Percentiles rank a stretch among this genome's conserved stretches.
Evolutionary conservation across 805 yeast genomes (phyloP).

Genomic region (Kluyveromyces siamensis): DNA sequence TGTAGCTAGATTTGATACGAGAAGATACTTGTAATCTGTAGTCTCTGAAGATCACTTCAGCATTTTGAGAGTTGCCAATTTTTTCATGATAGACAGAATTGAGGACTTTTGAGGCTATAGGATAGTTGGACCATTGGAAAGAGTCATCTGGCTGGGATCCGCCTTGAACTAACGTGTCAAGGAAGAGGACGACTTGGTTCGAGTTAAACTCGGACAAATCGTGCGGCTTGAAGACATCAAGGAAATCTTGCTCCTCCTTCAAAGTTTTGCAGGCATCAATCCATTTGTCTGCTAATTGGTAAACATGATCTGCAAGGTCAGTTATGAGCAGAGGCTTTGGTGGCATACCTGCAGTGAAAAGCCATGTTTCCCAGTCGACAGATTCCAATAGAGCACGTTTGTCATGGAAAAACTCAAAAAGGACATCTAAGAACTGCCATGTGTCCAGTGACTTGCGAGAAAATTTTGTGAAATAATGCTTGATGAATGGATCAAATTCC

Average conservation of each 20-base stretch:
- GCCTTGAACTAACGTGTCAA: constrained; percentile 55
- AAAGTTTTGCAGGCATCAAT: constrained; percentile 26
- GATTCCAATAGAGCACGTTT: constrained; percentile 46
- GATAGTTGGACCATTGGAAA: constrained; percentile 30
- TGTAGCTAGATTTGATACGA: constrained; percentile 37
- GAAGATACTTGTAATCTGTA: constrained; percentile 57
- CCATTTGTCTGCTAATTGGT: constrained; percentile 62
- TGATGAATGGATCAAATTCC: constrained; percentile 71
- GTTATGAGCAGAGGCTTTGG: constrained; percentile 81
- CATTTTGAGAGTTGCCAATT: constrained; percentile 51
- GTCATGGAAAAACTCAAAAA: constrained; percentile 55
- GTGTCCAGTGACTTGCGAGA: constrained; percentile 69
- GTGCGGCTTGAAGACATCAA: constrained; percentile 30
- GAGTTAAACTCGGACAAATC: constrained; percentile 58
- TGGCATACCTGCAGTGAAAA: constrained; percentile 77
- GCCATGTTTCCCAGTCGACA: constrained; percentile 83
- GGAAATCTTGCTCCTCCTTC: constrained; percentile 14
- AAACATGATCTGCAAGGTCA: constrained; percentile 64
- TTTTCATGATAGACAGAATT: constrained; percentile 32
- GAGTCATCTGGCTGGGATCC: constrained; percentile 8
- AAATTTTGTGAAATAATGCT: constrained; percentile 63
- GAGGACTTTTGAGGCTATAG: constrained; percentile 29
- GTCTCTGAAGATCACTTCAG: constrained; percentile 78
- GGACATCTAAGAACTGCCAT: constrained; percentile 65
- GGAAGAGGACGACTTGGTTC: constrained; percentile 70